Percentiles rank a stretch among this genome's conserved stretches.
phyloP scores from a whole-genome alignment of 208 protist genomes.

The Vickermania ingenoplastis region DNA sequence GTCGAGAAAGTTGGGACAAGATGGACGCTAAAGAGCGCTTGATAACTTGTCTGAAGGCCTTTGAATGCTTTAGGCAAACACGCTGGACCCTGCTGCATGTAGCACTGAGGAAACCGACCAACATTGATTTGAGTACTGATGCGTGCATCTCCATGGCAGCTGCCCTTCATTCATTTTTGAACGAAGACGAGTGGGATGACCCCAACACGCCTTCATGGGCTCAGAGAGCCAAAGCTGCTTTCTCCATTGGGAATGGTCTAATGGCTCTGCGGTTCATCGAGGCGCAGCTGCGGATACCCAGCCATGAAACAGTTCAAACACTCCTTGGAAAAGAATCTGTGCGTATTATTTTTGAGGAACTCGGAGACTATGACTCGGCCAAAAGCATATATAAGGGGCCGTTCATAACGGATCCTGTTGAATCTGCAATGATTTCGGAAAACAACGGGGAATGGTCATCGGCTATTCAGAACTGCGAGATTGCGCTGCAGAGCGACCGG shows the following conservation, averaged over 20 bases:
- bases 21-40: not conserved
- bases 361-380: slow-evolving; percentile 72
- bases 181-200: not conserved
- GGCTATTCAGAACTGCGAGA: slow-evolving; percentile 60
- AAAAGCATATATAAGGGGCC: slow-evolving; percentile 49
- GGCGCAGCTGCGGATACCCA: slow-evolving; percentile 40
- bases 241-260: slow-evolving; percentile 65
- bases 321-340: not conserved
- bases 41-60: not conserved
- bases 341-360: slow-evolving; percentile 57
- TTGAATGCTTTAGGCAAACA: slow-evolving; percentile 4
- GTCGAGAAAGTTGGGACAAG: too few species aligned
- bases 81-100: slow-evolving; percentile 11
- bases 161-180: not conserved
- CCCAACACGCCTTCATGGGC: slow-evolving; percentile 19
- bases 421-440: slow-evolving; percentile 73
- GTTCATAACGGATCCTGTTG: slow-evolving; percentile 21
- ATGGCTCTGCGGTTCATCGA: slow-evolving; percentile 72
- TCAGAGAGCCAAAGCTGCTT: slow-evolving; percentile 28
- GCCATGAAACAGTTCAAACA: slow-evolving; percentile 4
- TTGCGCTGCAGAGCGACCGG: slow-evolving; percentile 68
- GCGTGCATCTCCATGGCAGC: not conserved
- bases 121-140: not conserved
- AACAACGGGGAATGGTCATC: slow-evolving; percentile 79
- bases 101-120: slow-evolving; percentile 7